These are phyloP conservation scores for Voacanga thouarsii DNA, from an alignment of 257 asterid genomes.

Conservation along the genomic window DNA sequence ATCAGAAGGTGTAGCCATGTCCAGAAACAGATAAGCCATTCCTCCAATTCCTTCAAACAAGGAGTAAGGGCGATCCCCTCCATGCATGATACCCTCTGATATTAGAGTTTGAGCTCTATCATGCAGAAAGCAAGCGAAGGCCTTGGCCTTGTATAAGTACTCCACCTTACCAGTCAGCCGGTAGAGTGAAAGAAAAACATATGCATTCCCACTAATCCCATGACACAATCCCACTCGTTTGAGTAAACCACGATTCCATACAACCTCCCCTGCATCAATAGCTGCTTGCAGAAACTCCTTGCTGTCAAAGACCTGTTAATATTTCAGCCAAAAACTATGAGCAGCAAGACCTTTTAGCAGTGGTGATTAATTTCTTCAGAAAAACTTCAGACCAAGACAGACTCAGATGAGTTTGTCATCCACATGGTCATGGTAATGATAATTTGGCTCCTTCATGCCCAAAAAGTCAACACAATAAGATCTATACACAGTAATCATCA, in stretches of 20 bases:
- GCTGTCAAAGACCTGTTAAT: slow-evolving; percentile 55
- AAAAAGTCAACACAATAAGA: not conserved
- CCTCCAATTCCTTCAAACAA: slow-evolving; percentile 78
- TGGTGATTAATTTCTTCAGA: not conserved
- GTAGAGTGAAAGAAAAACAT: slow-evolving; percentile 69
- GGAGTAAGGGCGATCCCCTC: slow-evolving; percentile 75
- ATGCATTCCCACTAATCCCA: slow-evolving; percentile 80
- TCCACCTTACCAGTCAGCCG: slow-evolving; percentile 60
- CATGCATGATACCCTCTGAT: slow-evolving; percentile 68
- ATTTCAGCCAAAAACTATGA: slow-evolving; percentile 1
- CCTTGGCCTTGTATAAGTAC: slow-evolving; percentile 67
- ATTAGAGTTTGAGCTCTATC: slow-evolving; percentile 54
- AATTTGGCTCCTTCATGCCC: not conserved
- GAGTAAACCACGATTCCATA: slow-evolving; percentile 76
- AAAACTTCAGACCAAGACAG: not conserved
- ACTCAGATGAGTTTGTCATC: not conserved
- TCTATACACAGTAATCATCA: not conserved
- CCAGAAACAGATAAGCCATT: slow-evolving; percentile 65
- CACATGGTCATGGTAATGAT: not conserved
- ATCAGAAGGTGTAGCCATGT: slow-evolving; percentile 54
- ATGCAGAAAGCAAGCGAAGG: slow-evolving; percentile 65
- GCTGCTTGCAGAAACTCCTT: slow-evolving; percentile 73
- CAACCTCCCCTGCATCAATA: slow-evolving; percentile 66
- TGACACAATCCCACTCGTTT: slow-evolving; percentile 84
- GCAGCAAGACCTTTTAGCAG: slow-evolving; percentile 1